phyloP scores from a whole-genome alignment of 805 yeast species.

The Metschnikowia amazonensis region DNA sequence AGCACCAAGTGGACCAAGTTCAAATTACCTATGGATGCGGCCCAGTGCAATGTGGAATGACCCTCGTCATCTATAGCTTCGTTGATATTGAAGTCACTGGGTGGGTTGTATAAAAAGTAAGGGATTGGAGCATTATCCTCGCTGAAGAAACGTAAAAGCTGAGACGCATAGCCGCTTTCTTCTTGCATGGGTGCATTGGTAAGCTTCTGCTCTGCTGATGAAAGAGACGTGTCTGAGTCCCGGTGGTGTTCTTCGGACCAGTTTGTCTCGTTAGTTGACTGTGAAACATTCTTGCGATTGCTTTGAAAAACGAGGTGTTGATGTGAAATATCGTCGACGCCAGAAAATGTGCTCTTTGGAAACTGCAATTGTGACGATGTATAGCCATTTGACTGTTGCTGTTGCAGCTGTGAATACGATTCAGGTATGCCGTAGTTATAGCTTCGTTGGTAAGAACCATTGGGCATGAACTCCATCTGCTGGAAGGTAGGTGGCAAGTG shows the following conservation, averaged over 20 bases:
- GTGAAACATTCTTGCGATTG: slow-evolving; percentile 22
- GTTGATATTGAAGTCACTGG: slow-evolving; percentile 61
- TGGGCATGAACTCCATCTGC: slow-evolving; percentile 21
- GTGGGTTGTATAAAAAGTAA: slow-evolving; percentile 58
- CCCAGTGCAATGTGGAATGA: slow-evolving; percentile 95
- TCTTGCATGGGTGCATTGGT: slow-evolving; percentile 43
- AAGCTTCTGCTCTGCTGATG: slow-evolving; percentile 14
- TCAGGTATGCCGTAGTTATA: slow-evolving; percentile 1
- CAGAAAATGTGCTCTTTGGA: neutral
- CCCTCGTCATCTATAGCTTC: slow-evolving; percentile 91
- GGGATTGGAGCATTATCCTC: slow-evolving; percentile 52
- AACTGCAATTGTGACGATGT: neutral
- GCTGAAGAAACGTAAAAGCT: slow-evolving; percentile 39
- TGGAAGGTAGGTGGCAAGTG: slow-evolving; percentile 23
- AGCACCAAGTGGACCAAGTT: slow-evolving; percentile 72
- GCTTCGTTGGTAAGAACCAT: slow-evolving; percentile 2
- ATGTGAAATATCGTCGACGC: slow-evolving; percentile 12
- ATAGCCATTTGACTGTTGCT: neutral
- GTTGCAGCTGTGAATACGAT: neutral
- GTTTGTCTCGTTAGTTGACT: slow-evolving; percentile 41
- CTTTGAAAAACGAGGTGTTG: slow-evolving; percentile 16
- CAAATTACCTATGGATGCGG: slow-evolving; percentile 89
- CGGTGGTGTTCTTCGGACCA: slow-evolving; percentile 40
- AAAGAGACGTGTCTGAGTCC: slow-evolving; percentile 40
- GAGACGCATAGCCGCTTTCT: slow-evolving; percentile 38